Evolutionary conservation across 2,329 filamentous ascomycete species (phyloP).

Genomic region (Diaporthe ilicicola): DNA sequence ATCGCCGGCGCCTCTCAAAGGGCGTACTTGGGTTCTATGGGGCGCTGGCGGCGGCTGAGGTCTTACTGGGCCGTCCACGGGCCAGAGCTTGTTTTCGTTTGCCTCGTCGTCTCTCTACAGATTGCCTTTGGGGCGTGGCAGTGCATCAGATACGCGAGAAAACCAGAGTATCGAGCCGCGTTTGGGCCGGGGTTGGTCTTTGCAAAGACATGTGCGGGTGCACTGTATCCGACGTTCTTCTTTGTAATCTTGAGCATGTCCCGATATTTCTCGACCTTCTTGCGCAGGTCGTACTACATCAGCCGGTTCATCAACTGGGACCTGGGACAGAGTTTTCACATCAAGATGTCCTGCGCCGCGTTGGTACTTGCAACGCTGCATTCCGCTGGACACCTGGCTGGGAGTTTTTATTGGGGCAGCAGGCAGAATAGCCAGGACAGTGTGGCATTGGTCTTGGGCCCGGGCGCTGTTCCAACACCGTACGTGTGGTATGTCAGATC

Average conservation of each 20-base stretch:
- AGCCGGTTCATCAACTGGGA: conserved; percentile 67
- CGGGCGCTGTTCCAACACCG: neutral
- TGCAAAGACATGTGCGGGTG: conserved; percentile 63
- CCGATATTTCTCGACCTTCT: conserved; percentile 61
- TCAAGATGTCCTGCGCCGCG: conserved; percentile 60
- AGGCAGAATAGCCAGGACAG: conserved; percentile 51
- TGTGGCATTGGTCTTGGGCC: conserved; percentile 49
- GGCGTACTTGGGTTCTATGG: conserved; percentile 55
- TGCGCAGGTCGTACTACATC: conserved; percentile 59
- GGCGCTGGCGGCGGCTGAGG: conserved; percentile 53
- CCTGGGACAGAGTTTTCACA: conserved; percentile 62
- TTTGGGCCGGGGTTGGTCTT: conserved; percentile 66
- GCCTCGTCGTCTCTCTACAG: conserved; percentile 55
- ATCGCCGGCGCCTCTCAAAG: conserved; percentile 53
- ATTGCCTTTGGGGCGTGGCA: conserved; percentile 65
- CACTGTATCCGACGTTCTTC: conserved; percentile 65
- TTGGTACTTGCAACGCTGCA: conserved; percentile 61
- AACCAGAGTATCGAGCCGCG: conserved; percentile 53
- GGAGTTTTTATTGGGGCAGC: conserved; percentile 61
- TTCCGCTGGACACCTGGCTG: conserved; percentile 61
- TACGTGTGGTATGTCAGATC: conserved; percentile 8
- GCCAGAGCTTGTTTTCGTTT: conserved; percentile 58
- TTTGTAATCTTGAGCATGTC: conserved; percentile 68
- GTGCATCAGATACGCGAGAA: conserved; percentile 59
- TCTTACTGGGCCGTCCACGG: conserved; percentile 66